Percentiles rank a stretch among this genome's conserved stretches.
phyloP scores from a whole-genome alignment of 495 filamentous ascomycete species.

The Evernia prunastri region DNA sequence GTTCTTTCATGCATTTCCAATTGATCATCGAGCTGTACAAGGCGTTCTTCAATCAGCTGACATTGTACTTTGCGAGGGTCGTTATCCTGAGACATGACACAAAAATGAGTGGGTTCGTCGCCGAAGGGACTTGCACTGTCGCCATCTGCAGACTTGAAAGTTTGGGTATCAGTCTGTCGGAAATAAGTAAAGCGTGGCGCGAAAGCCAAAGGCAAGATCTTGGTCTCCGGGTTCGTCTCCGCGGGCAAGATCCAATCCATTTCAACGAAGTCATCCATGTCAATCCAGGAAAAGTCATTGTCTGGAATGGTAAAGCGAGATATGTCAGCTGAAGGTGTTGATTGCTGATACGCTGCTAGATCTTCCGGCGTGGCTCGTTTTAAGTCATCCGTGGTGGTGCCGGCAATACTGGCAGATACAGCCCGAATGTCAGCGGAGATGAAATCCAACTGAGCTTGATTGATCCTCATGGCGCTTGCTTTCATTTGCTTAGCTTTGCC shows the following conservation, averaged over 20 bases:
- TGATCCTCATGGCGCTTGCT: slow-evolving; percentile 91
- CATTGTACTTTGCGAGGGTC: slow-evolving; percentile 86
- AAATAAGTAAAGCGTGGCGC: slow-evolving; percentile 95
- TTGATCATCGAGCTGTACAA: slow-evolving; percentile 72
- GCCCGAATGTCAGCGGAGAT: slow-evolving; percentile 89
- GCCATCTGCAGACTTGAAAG: slow-evolving; percentile 58
- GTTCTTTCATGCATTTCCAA: slow-evolving; percentile 61
- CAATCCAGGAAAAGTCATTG: slow-evolving; percentile 89
- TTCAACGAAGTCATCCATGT: slow-evolving; percentile 99
- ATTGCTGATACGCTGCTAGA: slow-evolving; percentile 51
- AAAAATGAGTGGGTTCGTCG: slow-evolving; percentile 84
- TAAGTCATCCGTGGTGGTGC: slow-evolving; percentile 67
- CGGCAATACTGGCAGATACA: slow-evolving; percentile 81
- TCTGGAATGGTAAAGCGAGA: slow-evolving; percentile 92
- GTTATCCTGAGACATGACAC: slow-evolving; percentile 90
- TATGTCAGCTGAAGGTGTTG: slow-evolving; percentile 55
- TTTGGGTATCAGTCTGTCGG: slow-evolving; percentile 87
- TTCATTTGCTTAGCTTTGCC: slow-evolving; percentile 63
- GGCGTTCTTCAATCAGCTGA: slow-evolving; percentile 71
- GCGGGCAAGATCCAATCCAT: slow-evolving; percentile 92
- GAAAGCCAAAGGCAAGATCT: slow-evolving; percentile 85
- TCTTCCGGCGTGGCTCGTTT: slow-evolving; percentile 55
- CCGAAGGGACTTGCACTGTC: slow-evolving; percentile 80
- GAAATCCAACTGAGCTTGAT: slow-evolving; percentile 86
- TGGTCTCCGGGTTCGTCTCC: slow-evolving; percentile 84